Percentiles rank a stretch among this genome's conserved stretches.
Evolutionary conservation across 352 stramenopile species (phyloP).

Genomic region (Phytophthora hybrid): DNA sequence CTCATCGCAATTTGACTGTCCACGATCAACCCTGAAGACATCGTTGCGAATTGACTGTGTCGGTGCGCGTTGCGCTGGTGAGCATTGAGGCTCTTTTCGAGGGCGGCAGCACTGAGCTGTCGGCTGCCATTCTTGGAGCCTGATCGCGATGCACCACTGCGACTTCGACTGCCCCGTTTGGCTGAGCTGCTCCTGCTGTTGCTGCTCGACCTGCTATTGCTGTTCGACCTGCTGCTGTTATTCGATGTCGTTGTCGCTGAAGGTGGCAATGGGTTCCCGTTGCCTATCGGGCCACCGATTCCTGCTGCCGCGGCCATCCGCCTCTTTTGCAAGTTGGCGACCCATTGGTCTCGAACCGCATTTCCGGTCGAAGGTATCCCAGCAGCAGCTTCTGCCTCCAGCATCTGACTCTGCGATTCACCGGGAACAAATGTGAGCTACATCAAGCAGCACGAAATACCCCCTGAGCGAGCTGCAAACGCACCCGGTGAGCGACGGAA

Average conservation of each 20-base stretch:
- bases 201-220: slow-evolving; percentile 21
- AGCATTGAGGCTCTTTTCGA: slow-evolving; percentile 49
- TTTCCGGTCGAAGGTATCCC: slow-evolving; percentile 44
- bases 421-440: slow-evolving; percentile 19
- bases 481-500: slow-evolving; percentile 58
- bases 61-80: slow-evolving; percentile 42
- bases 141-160: slow-evolving; percentile 19
- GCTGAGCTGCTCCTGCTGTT: slow-evolving; percentile 32
- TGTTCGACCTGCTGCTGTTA: slow-evolving; percentile 10
- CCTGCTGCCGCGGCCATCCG: slow-evolving; percentile 47
- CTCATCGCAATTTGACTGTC: slow-evolving; percentile 45
- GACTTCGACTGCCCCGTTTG: slow-evolving; percentile 42
- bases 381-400: slow-evolving; percentile 29
- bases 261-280: slow-evolving; percentile 32
- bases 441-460: background rate
- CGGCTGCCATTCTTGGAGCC: slow-evolving; percentile 19
- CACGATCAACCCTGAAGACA: slow-evolving; percentile 38
- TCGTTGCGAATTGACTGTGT: slow-evolving; percentile 42
- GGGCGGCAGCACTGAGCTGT: slow-evolving; percentile 28
- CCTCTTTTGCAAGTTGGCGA: slow-evolving; percentile 89
- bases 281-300: slow-evolving; percentile 33
- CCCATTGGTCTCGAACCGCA: slow-evolving; percentile 82
- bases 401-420: slow-evolving; percentile 38
- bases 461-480: slow-evolving; percentile 11
- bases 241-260: background rate